These are phyloP conservation scores for Peronospora tabacina DNA, from an alignment of 352 stramenopile species.

Conservation along the genomic window DNA sequence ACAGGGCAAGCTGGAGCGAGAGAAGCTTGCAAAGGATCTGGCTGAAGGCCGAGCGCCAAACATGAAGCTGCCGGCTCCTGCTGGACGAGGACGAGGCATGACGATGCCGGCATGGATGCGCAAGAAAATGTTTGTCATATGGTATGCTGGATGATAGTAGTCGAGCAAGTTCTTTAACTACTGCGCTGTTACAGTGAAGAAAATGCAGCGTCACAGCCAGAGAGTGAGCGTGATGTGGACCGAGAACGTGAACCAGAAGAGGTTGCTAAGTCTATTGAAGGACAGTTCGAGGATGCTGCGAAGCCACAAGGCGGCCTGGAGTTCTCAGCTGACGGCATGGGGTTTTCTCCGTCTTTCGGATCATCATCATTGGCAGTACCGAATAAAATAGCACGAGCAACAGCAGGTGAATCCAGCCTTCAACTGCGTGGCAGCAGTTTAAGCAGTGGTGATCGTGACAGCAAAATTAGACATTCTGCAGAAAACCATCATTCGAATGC, in stretches of 20 bases:
- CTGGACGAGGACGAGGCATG: constrained; percentile 79
- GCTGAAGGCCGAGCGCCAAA: constrained; percentile 53
- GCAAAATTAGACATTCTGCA: constrained; percentile 5
- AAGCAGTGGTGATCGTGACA: not conserved
- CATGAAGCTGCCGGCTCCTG: constrained; percentile 40
- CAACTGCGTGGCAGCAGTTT: not conserved
- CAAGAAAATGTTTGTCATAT: constrained; percentile 75
- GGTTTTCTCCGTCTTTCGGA: constrained; percentile 14
- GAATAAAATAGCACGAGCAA: not conserved
- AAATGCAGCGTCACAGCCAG: constrained; percentile 25
- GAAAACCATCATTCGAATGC: not conserved
- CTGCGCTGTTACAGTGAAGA: constrained; percentile 44
- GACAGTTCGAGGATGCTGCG: constrained; percentile 56
- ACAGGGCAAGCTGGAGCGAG: constrained; percentile 58
- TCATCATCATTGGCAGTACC: not conserved
- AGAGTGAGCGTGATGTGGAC: constrained; percentile 30
- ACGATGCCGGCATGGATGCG: constrained; percentile 90
- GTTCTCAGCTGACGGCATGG: constrained; percentile 27
- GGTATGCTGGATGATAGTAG: not conserved
- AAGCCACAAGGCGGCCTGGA: constrained; percentile 25
- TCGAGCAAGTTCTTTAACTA: constrained; percentile 9
- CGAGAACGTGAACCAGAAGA: constrained; percentile 2
- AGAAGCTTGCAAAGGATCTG: constrained; percentile 62
- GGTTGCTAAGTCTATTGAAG: constrained; percentile 6
- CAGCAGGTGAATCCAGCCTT: constrained; percentile 2